A percentile compares a stretch with the other conserved stretches of the same genome.
Evolutionary conservation across 1,284 basidiomycete genomes (phyloP).

Genomic region (Hortiboletus rubellus): DNA sequence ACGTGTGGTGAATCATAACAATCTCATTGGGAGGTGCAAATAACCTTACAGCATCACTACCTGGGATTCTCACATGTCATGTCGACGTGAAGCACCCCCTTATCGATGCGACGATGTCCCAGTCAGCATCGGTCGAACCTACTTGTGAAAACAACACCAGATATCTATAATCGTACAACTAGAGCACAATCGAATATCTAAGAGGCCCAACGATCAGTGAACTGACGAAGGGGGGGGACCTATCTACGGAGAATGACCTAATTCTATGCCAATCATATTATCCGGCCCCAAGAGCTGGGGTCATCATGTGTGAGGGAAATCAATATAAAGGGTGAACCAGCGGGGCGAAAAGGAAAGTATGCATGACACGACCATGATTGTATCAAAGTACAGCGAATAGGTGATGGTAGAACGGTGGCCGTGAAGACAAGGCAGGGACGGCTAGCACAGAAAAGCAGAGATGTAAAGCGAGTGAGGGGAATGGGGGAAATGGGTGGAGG

Average conservation of each 20-base stretch:
- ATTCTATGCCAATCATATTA: conserved; percentile 25
- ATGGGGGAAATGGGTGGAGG: neutral
- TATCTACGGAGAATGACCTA: conserved; percentile 16
- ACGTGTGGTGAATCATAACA: too few relatives aligned
- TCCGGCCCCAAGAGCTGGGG: conserved; percentile 14
- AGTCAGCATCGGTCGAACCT: neutral
- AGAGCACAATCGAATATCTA: conserved; percentile 20
- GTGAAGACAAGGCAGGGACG: conserved; percentile 6
- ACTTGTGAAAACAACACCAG: neutral
- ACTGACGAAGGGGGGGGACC: neutral
- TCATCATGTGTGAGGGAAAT: neutral
- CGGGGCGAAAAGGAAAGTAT: neutral
- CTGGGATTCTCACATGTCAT: too few relatives aligned
- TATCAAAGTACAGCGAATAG: conserved; percentile 21
- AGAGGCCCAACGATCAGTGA: neutral
- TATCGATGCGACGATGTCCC: neutral
- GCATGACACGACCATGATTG: conserved; percentile 9
- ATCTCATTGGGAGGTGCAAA: too few relatives aligned
- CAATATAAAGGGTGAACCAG: neutral
- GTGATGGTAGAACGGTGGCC: conserved; percentile 5
- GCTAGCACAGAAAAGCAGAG: conserved; percentile 1
- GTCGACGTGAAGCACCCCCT: too few relatives aligned
- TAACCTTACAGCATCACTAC: too few relatives aligned
- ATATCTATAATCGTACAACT: conserved; percentile 23
- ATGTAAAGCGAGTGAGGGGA: neutral